Base-by-base conservation (phyloP, 495 filamentous ascomycete genomes). In the Lentithecium fluviatile region DNA sequence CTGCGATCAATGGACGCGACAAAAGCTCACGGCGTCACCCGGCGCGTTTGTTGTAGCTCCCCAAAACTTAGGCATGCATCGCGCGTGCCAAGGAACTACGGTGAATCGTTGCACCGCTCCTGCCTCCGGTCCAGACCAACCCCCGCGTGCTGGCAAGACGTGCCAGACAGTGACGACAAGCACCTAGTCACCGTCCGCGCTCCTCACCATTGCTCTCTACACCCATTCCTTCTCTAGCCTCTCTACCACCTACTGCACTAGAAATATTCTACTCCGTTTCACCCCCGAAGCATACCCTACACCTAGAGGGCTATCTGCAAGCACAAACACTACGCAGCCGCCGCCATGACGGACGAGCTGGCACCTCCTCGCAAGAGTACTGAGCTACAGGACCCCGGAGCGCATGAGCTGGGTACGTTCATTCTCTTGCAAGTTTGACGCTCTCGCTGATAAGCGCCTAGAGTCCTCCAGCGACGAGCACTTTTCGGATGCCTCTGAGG, bases 401-500 rank as follows among this genome's bases (percentile, higher is more conserved):
- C 89, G 66, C 89, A 86, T 72, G 90, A 95, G 51, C 80, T 90
- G 68, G 82, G 90, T 95, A 80, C 62, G 81, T 36, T 45, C 11
- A 25, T 52, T 25, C n/a, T 20, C 17, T 11, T 19, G 17, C 7
- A 46, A 15, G 12, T 5, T 8, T 19, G 6, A 8, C 8, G 21
- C 20, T 38, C 32, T 2, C 2, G 10, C 29, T 57, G 56, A 60
- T 57, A 45, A 21, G 38, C 13, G 43, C 50, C 64, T 58, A 82
- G 83, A 80, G 72, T 80, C 77, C 47, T 86, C 86, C 56, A 90
- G 80, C 55, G 82, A 95, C 25, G 91, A 96, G 50, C 89, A 95
- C 74, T 96, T 91, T 73, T 91, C 91, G 49, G 91, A 95, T 78
- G 91, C 91, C 60, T 87, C 84, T 56, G 88, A 93, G 73, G 88